Evolutionary conservation across 1,139 yeast species (phyloP).

Genomic region (Spathaspora sp.): DNA sequence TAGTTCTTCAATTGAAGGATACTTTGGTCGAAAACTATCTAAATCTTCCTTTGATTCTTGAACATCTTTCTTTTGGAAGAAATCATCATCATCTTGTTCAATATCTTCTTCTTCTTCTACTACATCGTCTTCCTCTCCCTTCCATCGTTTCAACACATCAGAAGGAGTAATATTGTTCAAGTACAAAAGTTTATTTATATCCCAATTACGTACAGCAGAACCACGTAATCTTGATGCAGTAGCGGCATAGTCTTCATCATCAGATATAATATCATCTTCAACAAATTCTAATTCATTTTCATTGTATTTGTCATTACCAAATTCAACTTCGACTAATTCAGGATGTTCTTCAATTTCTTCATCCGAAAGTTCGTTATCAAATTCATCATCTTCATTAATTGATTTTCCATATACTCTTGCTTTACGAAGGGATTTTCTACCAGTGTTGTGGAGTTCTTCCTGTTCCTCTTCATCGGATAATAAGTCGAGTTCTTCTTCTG

Average conservation of each 20-base stretch:
- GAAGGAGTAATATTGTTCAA: constrained; percentile 72
- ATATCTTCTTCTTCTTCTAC: constrained; percentile 52
- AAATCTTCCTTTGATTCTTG: constrained; percentile 28
- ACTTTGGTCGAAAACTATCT: constrained; percentile 35
- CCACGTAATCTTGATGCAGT: constrained; percentile 51
- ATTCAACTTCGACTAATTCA: constrained; percentile 51
- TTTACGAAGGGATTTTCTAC: constrained; percentile 59
- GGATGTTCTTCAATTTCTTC: constrained; percentile 36
- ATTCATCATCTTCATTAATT: constrained; percentile 49
- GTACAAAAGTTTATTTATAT: constrained; percentile 78
- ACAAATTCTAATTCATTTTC: constrained; percentile 53
- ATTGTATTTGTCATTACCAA: constrained; percentile 35
- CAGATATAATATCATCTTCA: constrained; percentile 46
- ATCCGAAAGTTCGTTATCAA: constrained; percentile 33
- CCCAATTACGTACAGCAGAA: constrained; percentile 52
- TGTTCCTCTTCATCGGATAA: constrained; percentile 31
- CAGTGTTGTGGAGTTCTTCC: constrained; percentile 36
- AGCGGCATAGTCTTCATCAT: constrained; percentile 35
- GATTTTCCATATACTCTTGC: constrained; percentile 61
- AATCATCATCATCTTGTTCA: constrained; percentile 55
- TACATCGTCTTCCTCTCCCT: constrained; percentile 40
- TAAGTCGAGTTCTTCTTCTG: constrained; percentile 34
- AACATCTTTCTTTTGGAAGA: constrained; percentile 55
- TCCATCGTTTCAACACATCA: constrained; percentile 80
- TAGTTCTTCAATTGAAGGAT: constrained; percentile 51